phyloP scores from a whole-genome alignment of 139 green algal species.

The Astrephomene gubernaculifera region DNA sequence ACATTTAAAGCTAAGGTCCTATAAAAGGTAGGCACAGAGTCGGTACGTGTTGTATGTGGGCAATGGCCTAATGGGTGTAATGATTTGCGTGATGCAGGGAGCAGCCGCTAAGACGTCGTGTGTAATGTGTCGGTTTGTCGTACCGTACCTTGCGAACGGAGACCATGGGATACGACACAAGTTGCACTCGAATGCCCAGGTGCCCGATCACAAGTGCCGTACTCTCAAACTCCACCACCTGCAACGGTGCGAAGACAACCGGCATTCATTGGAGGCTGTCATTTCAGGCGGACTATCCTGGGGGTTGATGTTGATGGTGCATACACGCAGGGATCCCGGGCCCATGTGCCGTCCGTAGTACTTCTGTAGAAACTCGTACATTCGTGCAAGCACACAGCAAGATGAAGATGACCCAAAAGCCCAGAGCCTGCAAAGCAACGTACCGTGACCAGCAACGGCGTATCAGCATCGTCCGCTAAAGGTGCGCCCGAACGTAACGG shows the following conservation, averaged over 20 bases:
- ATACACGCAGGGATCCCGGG: no score
- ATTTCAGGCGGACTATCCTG: no score
- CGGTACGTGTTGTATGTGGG: not conserved
- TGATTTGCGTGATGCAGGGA: no score
- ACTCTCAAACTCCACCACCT: slow-evolving; percentile 64
- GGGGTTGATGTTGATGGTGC: no score
- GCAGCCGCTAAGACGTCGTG: not conserved
- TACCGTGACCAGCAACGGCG: slow-evolving; percentile 50
- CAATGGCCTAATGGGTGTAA: not conserved
- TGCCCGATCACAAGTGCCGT: slow-evolving; percentile 52
- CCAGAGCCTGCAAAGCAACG: not conserved
- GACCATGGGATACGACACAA: slow-evolving; percentile 56
- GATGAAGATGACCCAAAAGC: no score
- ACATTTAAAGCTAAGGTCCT: no score
- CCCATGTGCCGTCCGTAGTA: no score
- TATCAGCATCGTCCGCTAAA: not conserved
- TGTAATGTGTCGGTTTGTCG: not conserved
- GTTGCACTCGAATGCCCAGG: slow-evolving; percentile 53
- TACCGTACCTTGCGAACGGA: slow-evolving; percentile 45
- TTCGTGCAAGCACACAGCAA: no score
- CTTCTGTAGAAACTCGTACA: no score
- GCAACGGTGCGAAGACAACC: not conserved
- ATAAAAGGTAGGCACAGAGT: no score
- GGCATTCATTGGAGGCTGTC: no score
- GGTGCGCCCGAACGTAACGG: not conserved